A percentile compares a stretch with the other conserved stretches of the same genome.
Evolutionary conservation across 768 basidiomycete species (phyloP).

Genomic region (Paxillus rubicundulus): DNA sequence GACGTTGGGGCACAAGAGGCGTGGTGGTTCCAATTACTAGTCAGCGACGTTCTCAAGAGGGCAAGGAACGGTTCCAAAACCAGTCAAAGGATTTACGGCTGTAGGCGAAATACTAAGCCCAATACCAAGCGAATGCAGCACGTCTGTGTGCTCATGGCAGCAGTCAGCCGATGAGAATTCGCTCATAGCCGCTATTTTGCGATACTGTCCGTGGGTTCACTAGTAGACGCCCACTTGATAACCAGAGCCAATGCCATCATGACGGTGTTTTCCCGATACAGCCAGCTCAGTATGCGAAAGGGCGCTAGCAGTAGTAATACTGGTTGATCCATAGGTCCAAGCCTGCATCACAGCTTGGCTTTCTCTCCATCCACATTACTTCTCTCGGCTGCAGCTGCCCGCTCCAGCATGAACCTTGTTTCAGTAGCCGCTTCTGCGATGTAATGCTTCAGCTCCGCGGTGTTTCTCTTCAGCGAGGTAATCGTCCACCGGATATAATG

Average conservation of each 20-base stretch:
- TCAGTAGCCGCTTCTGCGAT: conserved; percentile 81
- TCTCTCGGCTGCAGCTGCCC: conserved; percentile 47
- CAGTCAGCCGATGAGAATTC: not conserved
- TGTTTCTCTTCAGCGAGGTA: conserved; percentile 61
- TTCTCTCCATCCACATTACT: conserved; percentile 26
- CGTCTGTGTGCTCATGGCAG: too few relatives aligned
- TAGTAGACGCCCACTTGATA: not conserved
- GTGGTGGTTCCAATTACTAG: not conserved
- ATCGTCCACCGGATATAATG: conserved; percentile 88
- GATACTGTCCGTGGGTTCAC: not conserved
- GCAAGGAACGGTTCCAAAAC: not conserved
- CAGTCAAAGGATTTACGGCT: conserved; percentile 4
- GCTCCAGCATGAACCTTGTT: conserved; percentile 71
- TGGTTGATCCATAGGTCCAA: not conserved
- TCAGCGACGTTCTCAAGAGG: not conserved
- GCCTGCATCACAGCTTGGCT: conserved; percentile 29
- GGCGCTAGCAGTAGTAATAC: not conserved
- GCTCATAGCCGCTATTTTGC: not conserved
- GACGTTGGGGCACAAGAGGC: not conserved
- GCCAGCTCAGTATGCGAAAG: not conserved
- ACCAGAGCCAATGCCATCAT: not conserved
- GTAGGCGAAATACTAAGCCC: too few relatives aligned
- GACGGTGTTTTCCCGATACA: not conserved
- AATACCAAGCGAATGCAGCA: too few relatives aligned
- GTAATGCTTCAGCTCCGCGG: conserved; percentile 61